phyloP scores from a whole-genome alignment of 1,284 basidiomycete species.

The Butyriboletus appendiculatus region DNA sequence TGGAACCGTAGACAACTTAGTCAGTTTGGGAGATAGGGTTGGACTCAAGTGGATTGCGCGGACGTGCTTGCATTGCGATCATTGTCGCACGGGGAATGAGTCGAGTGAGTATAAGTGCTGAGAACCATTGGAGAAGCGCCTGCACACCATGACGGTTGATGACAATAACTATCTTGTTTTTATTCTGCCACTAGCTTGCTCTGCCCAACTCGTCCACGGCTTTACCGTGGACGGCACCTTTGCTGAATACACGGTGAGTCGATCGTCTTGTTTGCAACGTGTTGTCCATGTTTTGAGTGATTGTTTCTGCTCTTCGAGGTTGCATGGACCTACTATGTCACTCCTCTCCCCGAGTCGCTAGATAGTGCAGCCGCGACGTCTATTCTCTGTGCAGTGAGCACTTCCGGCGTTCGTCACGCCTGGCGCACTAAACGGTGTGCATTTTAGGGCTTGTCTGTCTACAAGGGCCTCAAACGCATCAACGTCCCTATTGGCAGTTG shows the following conservation, averaged over 20 bases:
- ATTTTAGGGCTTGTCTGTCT: conserved; percentile 61
- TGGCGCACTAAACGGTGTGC: background rate
- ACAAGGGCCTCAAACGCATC: conserved; percentile 66
- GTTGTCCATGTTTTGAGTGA: background rate
- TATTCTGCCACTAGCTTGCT: conserved; percentile 36
- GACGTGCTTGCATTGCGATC: conserved; percentile 61
- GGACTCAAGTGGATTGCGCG: conserved; percentile 76
- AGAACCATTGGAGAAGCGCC: too few relatives aligned
- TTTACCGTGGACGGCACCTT: conserved; percentile 61
- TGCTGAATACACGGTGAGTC: conserved; percentile 46
- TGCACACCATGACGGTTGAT: background rate
- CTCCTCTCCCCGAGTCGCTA: conserved; percentile 60
- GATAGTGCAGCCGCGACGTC: conserved; percentile 62
- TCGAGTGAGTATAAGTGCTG: conserved; percentile 38
- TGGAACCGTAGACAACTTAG: conserved; percentile 40
- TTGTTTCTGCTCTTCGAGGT: conserved; percentile 34
- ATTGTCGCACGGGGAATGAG: conserved; percentile 60
- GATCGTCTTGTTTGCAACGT: background rate
- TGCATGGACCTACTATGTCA: conserved; percentile 63
- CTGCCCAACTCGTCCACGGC: conserved; percentile 48
- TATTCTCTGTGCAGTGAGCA: conserved; percentile 62
- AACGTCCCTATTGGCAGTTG: conserved; percentile 59
- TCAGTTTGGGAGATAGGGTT: conserved; percentile 64
- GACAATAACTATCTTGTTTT: conserved; percentile 1
- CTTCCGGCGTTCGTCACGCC: background rate